These are phyloP conservation scores for Ogataea glucozyma DNA, from an alignment of 805 yeast genomes.

Conservation along the genomic window DNA sequence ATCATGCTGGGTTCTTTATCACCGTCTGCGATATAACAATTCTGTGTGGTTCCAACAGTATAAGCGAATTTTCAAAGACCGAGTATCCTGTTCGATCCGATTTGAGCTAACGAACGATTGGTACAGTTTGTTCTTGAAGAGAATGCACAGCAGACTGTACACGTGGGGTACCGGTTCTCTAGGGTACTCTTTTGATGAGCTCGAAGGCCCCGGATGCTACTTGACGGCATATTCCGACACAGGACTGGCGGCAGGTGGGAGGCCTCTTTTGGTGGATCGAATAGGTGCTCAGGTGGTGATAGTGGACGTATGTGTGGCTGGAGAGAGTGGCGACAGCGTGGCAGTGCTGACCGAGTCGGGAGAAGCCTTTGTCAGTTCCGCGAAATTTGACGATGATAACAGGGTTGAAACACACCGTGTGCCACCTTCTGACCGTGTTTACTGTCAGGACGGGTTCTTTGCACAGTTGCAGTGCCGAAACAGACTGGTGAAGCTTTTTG, in stretches of 20 bases:
- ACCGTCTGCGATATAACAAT: constrained; percentile 4
- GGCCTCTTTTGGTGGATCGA: constrained; percentile 11
- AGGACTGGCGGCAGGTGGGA: constrained; percentile 13
- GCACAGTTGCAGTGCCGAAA: not conserved
- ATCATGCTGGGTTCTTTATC: constrained; percentile 4
- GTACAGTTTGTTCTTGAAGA: constrained; percentile 6
- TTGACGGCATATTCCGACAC: constrained; percentile 11
- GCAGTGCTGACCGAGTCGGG: constrained; percentile 18
- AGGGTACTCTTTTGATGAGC: constrained; percentile 25
- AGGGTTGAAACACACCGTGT: not conserved
- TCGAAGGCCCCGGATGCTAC: constrained; percentile 7
- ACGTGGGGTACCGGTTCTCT: constrained; percentile 18
- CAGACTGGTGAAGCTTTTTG: constrained; percentile 5
- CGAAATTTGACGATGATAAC: constrained; percentile 11
- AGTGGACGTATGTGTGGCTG: constrained; percentile 10
- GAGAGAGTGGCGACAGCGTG: constrained; percentile 16
- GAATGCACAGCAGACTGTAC: constrained; percentile 7
- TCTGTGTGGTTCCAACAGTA: constrained; percentile 9
- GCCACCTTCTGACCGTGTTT: not conserved
- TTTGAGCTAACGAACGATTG: constrained; percentile 7
- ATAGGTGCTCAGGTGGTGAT: constrained; percentile 11
- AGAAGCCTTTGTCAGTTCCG: constrained; percentile 9
- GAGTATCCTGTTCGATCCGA: constrained; percentile 4
- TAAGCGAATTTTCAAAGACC: constrained; percentile 9
- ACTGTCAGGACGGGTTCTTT: constrained; percentile 13